Base-by-base conservation (phyloP, 1,284 basidiomycete species). In the Cutaneotrichosporon sp. region DNA sequence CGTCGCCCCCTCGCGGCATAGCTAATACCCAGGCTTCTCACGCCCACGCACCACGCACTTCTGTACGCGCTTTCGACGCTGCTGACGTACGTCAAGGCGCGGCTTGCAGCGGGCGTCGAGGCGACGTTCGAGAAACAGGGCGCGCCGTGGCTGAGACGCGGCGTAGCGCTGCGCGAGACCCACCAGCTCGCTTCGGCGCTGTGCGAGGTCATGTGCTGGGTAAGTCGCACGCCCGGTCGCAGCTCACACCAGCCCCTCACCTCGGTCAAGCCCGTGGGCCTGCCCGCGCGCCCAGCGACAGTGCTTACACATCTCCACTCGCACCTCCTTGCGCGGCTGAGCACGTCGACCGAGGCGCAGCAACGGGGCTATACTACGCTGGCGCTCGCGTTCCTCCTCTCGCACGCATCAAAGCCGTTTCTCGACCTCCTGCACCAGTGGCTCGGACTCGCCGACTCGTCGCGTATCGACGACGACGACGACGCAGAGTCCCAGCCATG, bases 41-140 rank as follows among this genome's bases (percentile, higher is more conserved):
- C 71, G 0, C 64, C 70, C 0, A 73, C 71, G 0, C 71, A 73
- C 54, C 72, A 73, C 42, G 70, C 71, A 1, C 57, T 74, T 0
- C 51, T 71, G 12, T 62, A 71, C 51, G 64, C 63, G 4, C 51
- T 71, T 2, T 65, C 66, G 41, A 67, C 65, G 1, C 65, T 68
- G 26, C 48, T 73, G 10, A 65, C 65, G 1, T 68, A 64, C 50
- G 55, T 72, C 51, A 66, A 65, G 45, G 59, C 66, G 20, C 58
- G 62, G 3, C 54, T 72, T 4, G 51, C 62, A 1, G 35, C 36
- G 0, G 61, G 59, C 10, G 52, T 65, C 1, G 54, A 66, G 8
- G 52, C 52, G 9, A 48, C 46, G 22, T 9, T 33, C 3, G 45
- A 30, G 21, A 43, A 56, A 20, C 22, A 37, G 1, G 23, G 22